Conservation (phyloP, 345 rosid genomes). For the Eucalyptus sideroxylon region DNA sequence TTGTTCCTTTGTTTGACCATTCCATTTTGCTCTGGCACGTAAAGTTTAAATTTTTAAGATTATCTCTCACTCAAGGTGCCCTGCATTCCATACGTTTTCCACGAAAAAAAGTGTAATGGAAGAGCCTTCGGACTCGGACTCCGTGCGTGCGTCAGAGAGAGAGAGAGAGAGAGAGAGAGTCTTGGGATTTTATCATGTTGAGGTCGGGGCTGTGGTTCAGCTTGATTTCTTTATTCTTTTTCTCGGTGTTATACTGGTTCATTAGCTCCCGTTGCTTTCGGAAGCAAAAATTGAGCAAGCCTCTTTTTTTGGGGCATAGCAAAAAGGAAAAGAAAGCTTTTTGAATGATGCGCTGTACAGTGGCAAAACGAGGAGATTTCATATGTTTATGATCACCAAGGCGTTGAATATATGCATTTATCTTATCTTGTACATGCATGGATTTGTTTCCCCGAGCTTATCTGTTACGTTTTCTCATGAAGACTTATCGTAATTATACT, state of each 20-base stretch:
- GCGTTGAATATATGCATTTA: neutral
- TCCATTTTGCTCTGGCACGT: neutral
- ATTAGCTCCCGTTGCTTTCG: neutral
- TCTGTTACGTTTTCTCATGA: too few species aligned
- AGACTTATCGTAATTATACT: neutral
- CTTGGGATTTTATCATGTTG: neutral
- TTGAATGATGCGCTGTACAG: neutral
- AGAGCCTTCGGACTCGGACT: neutral
- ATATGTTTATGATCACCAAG: neutral
- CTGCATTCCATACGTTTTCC: neutral
- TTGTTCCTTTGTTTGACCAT: neutral
- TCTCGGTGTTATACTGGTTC: neutral
- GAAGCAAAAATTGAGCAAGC: neutral
- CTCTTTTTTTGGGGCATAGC: neutral
- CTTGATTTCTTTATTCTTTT: neutral
- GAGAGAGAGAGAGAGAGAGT: neutral
- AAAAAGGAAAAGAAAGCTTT: neutral
- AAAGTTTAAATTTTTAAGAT: neutral
- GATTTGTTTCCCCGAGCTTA: neutral
- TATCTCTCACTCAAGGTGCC: neutral
- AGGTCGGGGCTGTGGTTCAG: neutral
- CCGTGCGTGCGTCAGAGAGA: neutral
- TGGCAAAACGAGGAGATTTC: neutral
- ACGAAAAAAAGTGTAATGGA: neutral
- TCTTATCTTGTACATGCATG: neutral